Conservation (phyloP, 805 yeast species). For the Candida sakaeoensis region DNA sequence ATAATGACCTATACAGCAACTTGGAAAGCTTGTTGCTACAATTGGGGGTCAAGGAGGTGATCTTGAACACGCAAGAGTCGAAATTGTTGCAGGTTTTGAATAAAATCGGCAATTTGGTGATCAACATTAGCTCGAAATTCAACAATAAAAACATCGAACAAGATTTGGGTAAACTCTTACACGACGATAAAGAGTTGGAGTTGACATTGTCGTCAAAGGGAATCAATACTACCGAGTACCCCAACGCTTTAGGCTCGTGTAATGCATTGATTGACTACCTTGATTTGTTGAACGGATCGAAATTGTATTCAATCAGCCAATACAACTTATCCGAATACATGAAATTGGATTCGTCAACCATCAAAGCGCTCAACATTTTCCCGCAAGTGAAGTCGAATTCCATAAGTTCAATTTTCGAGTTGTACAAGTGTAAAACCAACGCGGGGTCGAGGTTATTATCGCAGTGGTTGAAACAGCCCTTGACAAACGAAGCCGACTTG, state of each 20-base stretch:
- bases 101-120: constrained; percentile 67
- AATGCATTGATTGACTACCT: constrained; percentile 70
- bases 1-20: constrained; percentile 83
- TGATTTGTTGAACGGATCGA: constrained; percentile 55
- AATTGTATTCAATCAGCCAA: constrained; percentile 52
- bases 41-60: constrained; percentile 81
- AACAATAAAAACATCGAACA: constrained; percentile 66
- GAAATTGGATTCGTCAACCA: constrained; percentile 89
- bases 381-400: constrained; percentile 42
- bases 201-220: constrained; percentile 54
- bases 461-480: constrained; percentile 96
- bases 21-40: constrained; percentile 85
- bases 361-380: constrained; percentile 81
- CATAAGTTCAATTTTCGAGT: constrained; percentile 63
- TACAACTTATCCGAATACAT: constrained; percentile 77
- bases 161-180: constrained; percentile 69
- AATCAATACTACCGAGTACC: constrained; percentile 40
- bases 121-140: constrained; percentile 60
- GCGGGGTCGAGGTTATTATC: constrained; percentile 87
- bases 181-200: constrained; percentile 30
- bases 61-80: constrained; percentile 55
- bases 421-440: constrained; percentile 83
- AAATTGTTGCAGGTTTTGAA: constrained; percentile 72
- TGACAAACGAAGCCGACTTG: constrained; percentile 61
- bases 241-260: constrained; percentile 56